phyloP scores from a whole-genome alignment of 176 grass and related monocot genomes.

The Phragmites australis region DNA sequence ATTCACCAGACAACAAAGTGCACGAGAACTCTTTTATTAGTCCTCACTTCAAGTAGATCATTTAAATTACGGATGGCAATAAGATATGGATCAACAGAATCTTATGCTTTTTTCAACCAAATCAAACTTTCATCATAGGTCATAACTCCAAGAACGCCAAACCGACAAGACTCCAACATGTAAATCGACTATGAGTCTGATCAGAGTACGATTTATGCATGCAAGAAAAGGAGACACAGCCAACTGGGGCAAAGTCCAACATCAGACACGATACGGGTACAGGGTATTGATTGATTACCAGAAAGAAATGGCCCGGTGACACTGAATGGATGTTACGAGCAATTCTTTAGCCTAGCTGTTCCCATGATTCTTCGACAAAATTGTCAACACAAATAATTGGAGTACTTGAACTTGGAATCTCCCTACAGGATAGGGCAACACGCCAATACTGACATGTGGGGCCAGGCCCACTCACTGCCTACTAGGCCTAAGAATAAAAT shows the following conservation, averaged over 20 bases:
- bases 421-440: conserved; percentile 33
- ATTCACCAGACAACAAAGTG: conserved; percentile 25
- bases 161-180: conserved; percentile 26
- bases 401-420: conserved; percentile 43
- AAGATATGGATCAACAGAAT: conserved; percentile 38
- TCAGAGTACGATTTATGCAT: conserved; percentile 35
- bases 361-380: conserved; percentile 44
- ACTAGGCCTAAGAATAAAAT: conserved; percentile 37
- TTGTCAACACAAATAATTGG: conserved; percentile 57
- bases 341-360: conserved; percentile 20
- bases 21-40: conserved; percentile 28
- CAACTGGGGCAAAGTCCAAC: conserved; percentile 19
- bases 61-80: conserved; percentile 36
- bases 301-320: conserved; percentile 34
- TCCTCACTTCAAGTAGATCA: conserved; percentile 33
- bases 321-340: conserved; percentile 29
- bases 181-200: conserved; percentile 24
- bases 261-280: conserved; percentile 18
- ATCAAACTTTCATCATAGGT: conserved; percentile 34
- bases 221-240: conserved; percentile 20
- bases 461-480: conserved; percentile 20
- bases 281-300: conserved; percentile 16
- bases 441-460: conserved; percentile 32
- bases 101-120: conserved; percentile 32
- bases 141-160: conserved; percentile 16